Evolutionary conservation across 2,329 filamentous ascomycete genomes (phyloP).

Genomic region (Camptophora hylomeconis): DNA sequence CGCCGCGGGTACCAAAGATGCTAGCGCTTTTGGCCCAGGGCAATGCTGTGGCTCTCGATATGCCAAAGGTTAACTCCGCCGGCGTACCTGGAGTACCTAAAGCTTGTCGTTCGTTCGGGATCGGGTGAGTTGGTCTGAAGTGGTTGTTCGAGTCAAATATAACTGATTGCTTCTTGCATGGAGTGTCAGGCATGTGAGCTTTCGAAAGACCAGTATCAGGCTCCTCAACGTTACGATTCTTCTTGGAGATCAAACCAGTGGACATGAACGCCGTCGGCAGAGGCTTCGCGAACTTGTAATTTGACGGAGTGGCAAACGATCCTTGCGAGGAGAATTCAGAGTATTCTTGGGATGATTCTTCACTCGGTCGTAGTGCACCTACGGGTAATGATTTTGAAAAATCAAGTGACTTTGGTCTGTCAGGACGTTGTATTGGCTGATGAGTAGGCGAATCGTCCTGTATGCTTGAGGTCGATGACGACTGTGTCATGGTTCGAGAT

Average conservation of each 20-base stretch:
- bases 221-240: slow-evolving; percentile 70
- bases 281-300: slow-evolving; percentile 64
- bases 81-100: slow-evolving; percentile 74
- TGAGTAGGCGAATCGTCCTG: slow-evolving; percentile 59
- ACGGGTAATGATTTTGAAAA: slow-evolving; percentile 60
- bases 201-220: slow-evolving; percentile 42
- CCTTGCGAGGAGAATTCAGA: slow-evolving; percentile 29
- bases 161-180: slow-evolving; percentile 74
- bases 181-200: slow-evolving; percentile 76
- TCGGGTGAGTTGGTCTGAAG: too few species aligned
- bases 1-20: slow-evolving; percentile 47
- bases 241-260: slow-evolving; percentile 87
- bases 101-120: slow-evolving; percentile 47
- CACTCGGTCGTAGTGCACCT: slow-evolving; percentile 43
- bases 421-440: slow-evolving; percentile 42
- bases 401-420: slow-evolving; percentile 19
- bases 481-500: slow-evolving; percentile 75
- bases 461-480: slow-evolving; percentile 68
- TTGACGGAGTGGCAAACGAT: slow-evolving; percentile 59
- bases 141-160: too few species aligned
- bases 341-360: slow-evolving; percentile 36
- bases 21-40: slow-evolving; percentile 53
- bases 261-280: slow-evolving; percentile 81
- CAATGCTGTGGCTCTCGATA: slow-evolving; percentile 48
- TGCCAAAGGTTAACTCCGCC: slow-evolving; percentile 51